Conservation (phyloP, 768 basidiomycete species). For the Leccinellum albellum region DNA sequence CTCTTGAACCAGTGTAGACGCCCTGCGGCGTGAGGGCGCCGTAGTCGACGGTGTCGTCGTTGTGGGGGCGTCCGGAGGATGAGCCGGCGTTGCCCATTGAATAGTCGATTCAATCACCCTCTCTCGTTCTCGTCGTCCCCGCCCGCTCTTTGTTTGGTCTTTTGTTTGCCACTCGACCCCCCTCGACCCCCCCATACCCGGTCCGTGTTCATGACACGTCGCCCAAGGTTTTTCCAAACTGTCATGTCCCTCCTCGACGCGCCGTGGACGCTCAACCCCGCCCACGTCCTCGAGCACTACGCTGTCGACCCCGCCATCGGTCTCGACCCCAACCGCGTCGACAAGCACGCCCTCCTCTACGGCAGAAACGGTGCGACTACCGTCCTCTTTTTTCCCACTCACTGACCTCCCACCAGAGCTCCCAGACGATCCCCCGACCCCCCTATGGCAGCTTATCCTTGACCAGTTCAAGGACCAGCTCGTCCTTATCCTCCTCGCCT, state of each 20-base stretch:
- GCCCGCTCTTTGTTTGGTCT: conserved; percentile 16
- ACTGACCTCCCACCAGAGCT: conserved; percentile 54
- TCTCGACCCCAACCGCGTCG: conserved; percentile 61
- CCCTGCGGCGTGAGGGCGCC: conserved; percentile 80
- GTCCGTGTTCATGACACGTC: background rate
- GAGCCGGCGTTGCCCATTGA: conserved; percentile 81
- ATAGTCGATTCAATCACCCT: conserved; percentile 1
- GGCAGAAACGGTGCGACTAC: conserved; percentile 78
- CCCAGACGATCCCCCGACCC: conserved; percentile 88
- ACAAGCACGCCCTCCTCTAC: conserved; percentile 71
- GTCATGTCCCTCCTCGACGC: conserved; percentile 48
- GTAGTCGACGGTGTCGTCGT: conserved; percentile 83
- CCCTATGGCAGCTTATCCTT: conserved; percentile 91
- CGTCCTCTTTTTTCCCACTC: background rate
- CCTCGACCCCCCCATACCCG: conserved; percentile 8
- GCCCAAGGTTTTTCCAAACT: background rate
- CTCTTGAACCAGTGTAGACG: conserved; percentile 77
- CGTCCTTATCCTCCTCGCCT: conserved; percentile 92
- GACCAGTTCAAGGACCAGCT: conserved; percentile 99
- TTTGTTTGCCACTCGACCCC: conserved; percentile 21
- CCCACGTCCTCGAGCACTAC: conserved; percentile 71
- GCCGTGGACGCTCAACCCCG: conserved; percentile 74
- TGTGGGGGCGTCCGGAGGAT: conserved; percentile 66
- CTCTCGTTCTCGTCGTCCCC: conserved; percentile 4
- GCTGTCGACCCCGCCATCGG: conserved; percentile 60